Percentiles rank a stretch among this genome's conserved stretches.
Conservation (phyloP, 371 early-diverging fungal species). For the Saksenaea vasiformis region DNA sequence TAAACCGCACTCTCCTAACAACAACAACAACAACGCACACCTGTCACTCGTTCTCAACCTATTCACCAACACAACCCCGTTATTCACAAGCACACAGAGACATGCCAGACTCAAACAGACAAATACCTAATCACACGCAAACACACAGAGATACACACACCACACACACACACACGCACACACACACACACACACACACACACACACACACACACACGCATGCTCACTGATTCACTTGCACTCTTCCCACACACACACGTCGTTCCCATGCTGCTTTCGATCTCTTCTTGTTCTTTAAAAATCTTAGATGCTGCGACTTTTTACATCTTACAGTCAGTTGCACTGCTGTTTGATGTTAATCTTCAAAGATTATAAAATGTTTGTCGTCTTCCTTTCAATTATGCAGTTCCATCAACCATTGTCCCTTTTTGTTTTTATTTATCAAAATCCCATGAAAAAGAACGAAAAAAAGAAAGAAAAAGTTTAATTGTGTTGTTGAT, state of each 20-base stretch:
- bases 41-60: background rate
- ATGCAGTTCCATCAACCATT: background rate
- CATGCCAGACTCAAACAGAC: background rate
- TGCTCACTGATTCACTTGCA: background rate
- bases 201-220: background rate
- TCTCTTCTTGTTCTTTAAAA: background rate
- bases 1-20: background rate
- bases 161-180: background rate
- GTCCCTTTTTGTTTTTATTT: background rate
- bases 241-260: background rate
- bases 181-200: background rate
- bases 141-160: background rate
- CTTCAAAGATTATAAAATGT: background rate
- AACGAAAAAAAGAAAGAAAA: too few species aligned
- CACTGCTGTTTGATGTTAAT: conserved; percentile 1
- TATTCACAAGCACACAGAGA: background rate
- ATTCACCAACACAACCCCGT: background rate
- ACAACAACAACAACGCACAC: too few species aligned
- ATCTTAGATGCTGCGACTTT: background rate
- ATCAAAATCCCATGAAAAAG: background rate
- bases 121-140: background rate
- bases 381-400: too few species aligned
- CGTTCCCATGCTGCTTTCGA: background rate
- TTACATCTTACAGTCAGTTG: background rate
- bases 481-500: conserved; percentile 9